A percentile compares a stretch with the other conserved stretches of the same genome.
phyloP scores from a whole-genome alignment of 2,329 filamentous ascomycete genomes.

The Cladosporium sp. region DNA sequence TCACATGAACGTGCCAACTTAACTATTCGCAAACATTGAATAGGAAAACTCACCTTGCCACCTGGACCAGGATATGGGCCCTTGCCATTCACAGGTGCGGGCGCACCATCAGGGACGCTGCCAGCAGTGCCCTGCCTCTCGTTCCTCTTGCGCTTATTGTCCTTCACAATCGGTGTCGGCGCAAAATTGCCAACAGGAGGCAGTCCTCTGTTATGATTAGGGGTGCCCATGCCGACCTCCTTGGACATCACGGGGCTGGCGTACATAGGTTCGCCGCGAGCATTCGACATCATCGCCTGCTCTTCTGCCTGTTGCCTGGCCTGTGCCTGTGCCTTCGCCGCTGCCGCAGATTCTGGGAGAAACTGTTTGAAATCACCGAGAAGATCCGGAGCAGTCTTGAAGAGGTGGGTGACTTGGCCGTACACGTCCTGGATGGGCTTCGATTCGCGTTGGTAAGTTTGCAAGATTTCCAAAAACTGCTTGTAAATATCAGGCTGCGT shows the following conservation, averaged over 20 bases:
- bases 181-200: slow-evolving; percentile 95
- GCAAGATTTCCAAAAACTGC: slow-evolving; percentile 94
- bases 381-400: slow-evolving; percentile 88
- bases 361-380: slow-evolving; percentile 99
- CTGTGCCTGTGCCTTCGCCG: slow-evolving; percentile 53
- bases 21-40: neutral
- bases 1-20: neutral
- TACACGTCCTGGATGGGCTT: slow-evolving; percentile 99
- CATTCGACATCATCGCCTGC: slow-evolving; percentile 60
- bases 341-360: slow-evolving; percentile 81
- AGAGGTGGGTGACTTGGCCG: slow-evolving; percentile 89
- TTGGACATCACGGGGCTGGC: slow-evolving; percentile 32
- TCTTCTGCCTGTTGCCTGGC: slow-evolving; percentile 64
- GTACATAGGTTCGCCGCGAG: slow-evolving; percentile 52
- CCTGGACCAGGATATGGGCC: slow-evolving; percentile 20
- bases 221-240: slow-evolving; percentile 36
- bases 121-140: slow-evolving; percentile 53
- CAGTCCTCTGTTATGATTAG: slow-evolving; percentile 30
- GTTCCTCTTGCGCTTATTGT: slow-evolving; percentile 77
- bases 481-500: slow-evolving; percentile 98
- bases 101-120: slow-evolving; percentile 31
- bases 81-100: slow-evolving; percentile 24
- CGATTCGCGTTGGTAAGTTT: slow-evolving; percentile 96
- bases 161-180: slow-evolving; percentile 73
- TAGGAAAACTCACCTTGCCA: slow-evolving; percentile 47